These are phyloP conservation scores for Monascus purpureus DNA, from an alignment of 495 filamentous ascomycete genomes.

Conservation along the genomic window DNA sequence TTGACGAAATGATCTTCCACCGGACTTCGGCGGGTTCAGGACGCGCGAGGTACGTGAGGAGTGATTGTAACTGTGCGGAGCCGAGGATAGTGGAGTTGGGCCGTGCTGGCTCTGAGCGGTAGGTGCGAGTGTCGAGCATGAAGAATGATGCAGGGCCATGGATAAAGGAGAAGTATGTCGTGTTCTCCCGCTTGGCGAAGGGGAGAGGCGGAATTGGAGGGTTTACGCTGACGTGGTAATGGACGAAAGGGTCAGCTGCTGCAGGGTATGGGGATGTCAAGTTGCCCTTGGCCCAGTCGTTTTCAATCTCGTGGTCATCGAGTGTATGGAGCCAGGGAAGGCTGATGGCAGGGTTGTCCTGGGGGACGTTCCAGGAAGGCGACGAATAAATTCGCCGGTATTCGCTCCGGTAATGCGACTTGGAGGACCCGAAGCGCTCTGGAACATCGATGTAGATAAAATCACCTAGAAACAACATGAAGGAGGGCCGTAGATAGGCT, in stretches of 20 bases:
- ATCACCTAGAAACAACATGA: conserved; percentile 98
- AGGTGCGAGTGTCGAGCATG: conserved; percentile 81
- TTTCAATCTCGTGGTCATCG: conserved; percentile 92
- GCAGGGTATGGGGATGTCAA: conserved; percentile 55
- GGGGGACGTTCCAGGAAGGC: conserved; percentile 65
- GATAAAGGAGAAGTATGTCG: conserved; percentile 74
- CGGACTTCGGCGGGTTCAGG: conserved; percentile 61
- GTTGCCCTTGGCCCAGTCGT: conserved; percentile 69
- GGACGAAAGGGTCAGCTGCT: conserved; percentile 72
- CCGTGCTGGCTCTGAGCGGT: conserved; percentile 52
- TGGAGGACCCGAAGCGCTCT: conserved; percentile 51
- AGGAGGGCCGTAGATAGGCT: conserved; percentile 44
- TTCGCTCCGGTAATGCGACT: conserved; percentile 70
- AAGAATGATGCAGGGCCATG: conserved; percentile 90
- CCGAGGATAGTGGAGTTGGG: conserved; percentile 78
- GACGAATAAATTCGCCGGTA: conserved; percentile 90
- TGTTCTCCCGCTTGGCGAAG: conserved; percentile 29
- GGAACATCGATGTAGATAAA: conserved; percentile 97
- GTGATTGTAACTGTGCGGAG: conserved; percentile 56
- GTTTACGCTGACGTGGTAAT: conserved; percentile 77
- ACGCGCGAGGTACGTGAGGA: conserved; percentile 58
- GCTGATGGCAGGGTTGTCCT: conserved; percentile 27
- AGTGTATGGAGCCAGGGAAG: conserved; percentile 93
- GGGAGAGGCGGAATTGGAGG: conserved; percentile 45
- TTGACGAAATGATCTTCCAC: conserved; percentile 86